These are phyloP conservation scores for Penicillium mononematosum DNA, from an alignment of 495 filamentous ascomycete species.

Conservation along the genomic window DNA sequence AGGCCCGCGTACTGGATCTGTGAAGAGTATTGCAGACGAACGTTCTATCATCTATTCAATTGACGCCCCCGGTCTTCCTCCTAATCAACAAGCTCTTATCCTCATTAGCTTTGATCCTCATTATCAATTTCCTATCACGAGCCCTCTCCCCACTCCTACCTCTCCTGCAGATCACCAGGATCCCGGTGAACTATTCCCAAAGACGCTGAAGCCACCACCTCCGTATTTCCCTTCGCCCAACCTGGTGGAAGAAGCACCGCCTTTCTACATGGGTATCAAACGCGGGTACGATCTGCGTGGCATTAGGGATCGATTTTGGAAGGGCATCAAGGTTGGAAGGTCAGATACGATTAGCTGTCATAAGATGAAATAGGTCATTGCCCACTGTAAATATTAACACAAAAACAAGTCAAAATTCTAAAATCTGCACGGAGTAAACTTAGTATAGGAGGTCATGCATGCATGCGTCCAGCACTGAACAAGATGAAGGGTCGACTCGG, in stretches of 20 bases:
- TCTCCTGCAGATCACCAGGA: neutral
- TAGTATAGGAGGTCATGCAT: slow-evolving; percentile 3
- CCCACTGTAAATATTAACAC: neutral
- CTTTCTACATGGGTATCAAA: slow-evolving; percentile 36
- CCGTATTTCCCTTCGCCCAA: neutral
- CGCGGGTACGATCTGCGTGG: slow-evolving; percentile 43
- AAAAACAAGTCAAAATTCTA: neutral
- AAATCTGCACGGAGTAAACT: neutral
- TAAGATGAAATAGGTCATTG: neutral
- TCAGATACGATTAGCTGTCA: neutral
- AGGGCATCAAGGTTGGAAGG: neutral
- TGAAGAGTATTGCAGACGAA: slow-evolving; percentile 60
- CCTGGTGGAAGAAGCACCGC: slow-evolving; percentile 28
- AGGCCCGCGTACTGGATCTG: slow-evolving; percentile 42
- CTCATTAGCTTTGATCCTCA: slow-evolving; percentile 65
- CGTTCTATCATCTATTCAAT: slow-evolving; percentile 56
- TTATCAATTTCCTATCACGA: slow-evolving; percentile 38
- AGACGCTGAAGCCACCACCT: neutral
- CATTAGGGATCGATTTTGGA: neutral
- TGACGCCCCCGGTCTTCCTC: slow-evolving; percentile 45
- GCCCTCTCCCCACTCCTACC: slow-evolving; percentile 3
- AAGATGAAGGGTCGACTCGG: neutral
- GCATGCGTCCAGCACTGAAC: neutral
- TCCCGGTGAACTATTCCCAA: slow-evolving; percentile 7
- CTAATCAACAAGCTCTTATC: slow-evolving; percentile 49